Base-by-base conservation (phyloP, 2,329 filamentous ascomycete genomes). In the Aspergillus cejpii region DNA sequence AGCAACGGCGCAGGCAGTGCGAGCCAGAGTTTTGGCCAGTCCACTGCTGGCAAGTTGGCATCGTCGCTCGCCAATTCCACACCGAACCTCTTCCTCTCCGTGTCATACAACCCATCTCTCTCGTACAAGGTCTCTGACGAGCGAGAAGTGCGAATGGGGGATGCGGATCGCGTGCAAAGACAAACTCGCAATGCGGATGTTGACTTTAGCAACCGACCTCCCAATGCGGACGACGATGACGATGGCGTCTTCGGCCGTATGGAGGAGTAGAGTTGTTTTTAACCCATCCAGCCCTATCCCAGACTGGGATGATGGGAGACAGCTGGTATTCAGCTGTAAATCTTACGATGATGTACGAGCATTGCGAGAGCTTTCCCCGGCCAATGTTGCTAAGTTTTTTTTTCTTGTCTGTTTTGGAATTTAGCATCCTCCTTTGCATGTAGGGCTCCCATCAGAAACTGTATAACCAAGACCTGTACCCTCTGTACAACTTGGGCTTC, bases 221-320 rank as follows among this genome's bases (percentile, higher is more conserved):
- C 79, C 40, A 79, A 84, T 50, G 84, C 82, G 65, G 87, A 94
- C 57, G 90, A 95, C 57, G 89, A 94, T 51, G 91, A 97, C 55
- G 90, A 96, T 54, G 90, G 90, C 62, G 85, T 97, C 59, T 98
- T 98, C 73, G 90, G 90, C 45, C 81, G 81, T 56, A 97, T 97
- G 91, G 92, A 98, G 70, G 88, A 94, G 68, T 92, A 75, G 67
- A 71, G 27, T 23, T 14, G 39, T 28, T 23, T 24, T 41, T 28
- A 15, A 12, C 27, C 11, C 17, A 15, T 17, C 17, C 31, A 11
- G 8, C 11, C 31, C 10, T 34, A 50, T 39, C 43, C 39, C 27
- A 33, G 42, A 20, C 36, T 15, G 31, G 31, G 10, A 17, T 14
- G 31, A 20, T 34, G 14, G 11, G 10, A 20, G 10, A 20, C 31